Percentiles rank a stretch among this genome's conserved stretches.
Conservation (phyloP, 2,329 filamentous ascomycete genomes). For the Botryotinia globosa region DNA sequence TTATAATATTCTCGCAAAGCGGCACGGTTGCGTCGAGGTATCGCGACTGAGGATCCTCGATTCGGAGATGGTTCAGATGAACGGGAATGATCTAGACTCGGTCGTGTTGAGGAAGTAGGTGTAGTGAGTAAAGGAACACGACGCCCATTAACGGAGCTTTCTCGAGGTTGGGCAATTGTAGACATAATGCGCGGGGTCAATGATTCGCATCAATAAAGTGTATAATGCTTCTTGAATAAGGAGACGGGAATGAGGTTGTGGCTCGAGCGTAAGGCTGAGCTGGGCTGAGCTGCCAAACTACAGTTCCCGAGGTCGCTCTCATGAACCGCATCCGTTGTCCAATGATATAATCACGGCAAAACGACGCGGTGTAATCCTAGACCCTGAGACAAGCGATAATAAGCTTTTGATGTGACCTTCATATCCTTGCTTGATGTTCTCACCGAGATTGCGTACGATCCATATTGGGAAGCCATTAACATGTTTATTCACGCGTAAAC, state of each 20-base stretch:
- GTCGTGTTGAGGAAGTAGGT: constrained; percentile 72
- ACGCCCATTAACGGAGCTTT: constrained; percentile 56
- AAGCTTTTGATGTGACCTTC: not conserved
- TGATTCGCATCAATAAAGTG: not conserved
- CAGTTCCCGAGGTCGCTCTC: not conserved
- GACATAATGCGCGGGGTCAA: constrained; percentile 50
- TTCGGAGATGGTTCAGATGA: constrained; percentile 59
- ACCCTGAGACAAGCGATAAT: not conserved
- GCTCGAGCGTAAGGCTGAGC: constrained; percentile 15
- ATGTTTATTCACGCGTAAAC: not conserved
- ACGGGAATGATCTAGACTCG: constrained; percentile 65
- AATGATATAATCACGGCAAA: not conserved
- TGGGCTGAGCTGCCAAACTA: constrained; percentile 2
- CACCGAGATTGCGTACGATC: not conserved
- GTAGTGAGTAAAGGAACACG: constrained; percentile 57
- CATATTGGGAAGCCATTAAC: not conserved
- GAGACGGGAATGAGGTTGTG: constrained; percentile 3
- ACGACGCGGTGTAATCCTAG: not conserved
- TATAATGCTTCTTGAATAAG: not conserved
- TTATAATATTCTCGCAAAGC: constrained; percentile 96
- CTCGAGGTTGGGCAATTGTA: constrained; percentile 62
- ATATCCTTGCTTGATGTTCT: not conserved
- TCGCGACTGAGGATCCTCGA: constrained; percentile 38
- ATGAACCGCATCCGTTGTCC: not conserved
- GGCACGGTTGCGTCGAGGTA: constrained; percentile 60